Evolutionary conservation across 495 filamentous ascomycete genomes (phyloP).

Genomic region (Achaetomiella virescens): DNA sequence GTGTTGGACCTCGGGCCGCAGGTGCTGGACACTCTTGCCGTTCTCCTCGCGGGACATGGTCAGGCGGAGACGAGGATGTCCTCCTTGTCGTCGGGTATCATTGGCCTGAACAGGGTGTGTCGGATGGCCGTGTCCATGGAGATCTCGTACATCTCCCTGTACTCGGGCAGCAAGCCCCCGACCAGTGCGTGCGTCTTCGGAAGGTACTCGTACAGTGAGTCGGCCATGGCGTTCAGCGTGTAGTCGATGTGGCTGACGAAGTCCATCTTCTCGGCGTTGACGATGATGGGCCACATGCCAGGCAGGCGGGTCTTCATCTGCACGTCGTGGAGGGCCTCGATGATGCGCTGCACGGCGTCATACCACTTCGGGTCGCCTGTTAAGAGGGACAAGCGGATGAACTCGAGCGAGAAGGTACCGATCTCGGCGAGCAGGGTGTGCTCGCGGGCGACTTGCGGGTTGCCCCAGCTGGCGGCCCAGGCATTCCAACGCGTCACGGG

Average conservation of each 20-base stretch:
- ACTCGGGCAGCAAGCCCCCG: conserved; percentile 66
- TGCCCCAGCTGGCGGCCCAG: conserved; percentile 25
- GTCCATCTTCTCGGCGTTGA: conserved; percentile 27
- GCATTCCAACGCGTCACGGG: conserved; percentile 64
- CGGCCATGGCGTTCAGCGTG: conserved; percentile 66
- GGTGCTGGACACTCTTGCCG: conserved; percentile 50
- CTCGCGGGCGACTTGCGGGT: conserved; percentile 29
- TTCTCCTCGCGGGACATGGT: conserved; percentile 54
- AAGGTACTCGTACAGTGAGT: conserved; percentile 81
- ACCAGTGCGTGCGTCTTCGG: conserved; percentile 65
- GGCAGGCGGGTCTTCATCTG: conserved; percentile 62
- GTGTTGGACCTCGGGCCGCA: conserved; percentile 38
- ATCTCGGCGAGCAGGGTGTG: conserved; percentile 51
- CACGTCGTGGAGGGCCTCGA: conserved; percentile 59
- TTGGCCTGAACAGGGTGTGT: conserved; percentile 60
- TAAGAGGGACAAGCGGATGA: conserved; percentile 75
- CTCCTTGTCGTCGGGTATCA: conserved; percentile 45
- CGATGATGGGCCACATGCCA: conserved; percentile 47
- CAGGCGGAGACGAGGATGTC: conserved; percentile 45
- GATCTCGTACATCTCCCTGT: conserved; percentile 67
- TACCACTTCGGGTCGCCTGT: conserved; percentile 79
- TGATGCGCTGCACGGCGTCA: conserved; percentile 78
- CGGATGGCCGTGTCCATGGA: conserved; percentile 59
- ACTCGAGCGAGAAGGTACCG: conserved; percentile 74
- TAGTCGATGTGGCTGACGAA: conserved; percentile 42